Base-by-base conservation (phyloP, 495 filamentous ascomycete species). In the Trichoderma erinaceum region DNA sequence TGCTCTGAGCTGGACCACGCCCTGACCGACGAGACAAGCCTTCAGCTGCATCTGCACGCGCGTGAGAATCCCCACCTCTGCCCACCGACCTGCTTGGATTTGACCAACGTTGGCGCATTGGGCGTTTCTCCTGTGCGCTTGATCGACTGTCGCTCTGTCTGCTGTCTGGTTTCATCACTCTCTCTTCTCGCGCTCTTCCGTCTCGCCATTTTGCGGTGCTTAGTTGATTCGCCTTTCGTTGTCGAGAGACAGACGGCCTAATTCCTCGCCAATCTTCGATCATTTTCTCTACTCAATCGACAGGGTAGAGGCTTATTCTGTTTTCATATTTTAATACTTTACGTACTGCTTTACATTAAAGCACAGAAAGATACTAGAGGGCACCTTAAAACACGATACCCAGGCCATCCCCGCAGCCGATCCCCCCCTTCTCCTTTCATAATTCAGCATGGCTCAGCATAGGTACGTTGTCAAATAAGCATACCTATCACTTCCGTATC, bases 401-500 rank as follows among this genome's bases (percentile, higher is more conserved):
- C 56, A 61, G 16, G 25, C 23, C 16, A 29, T 61, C 56, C 25
- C 56, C 56, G 56, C 56, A 29, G 56, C 27, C 10, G 13, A 29
- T 32, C 32, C 10, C 21, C 7, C 21, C 18, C n/a, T 21, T 56
- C n/a, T 21, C 27, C 27, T 32, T 32, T 12, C n/a, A 29, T 32
- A 61, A 61, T 56, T 61, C 56, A 61, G 10, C 10, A 61, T 61
- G 56, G 56, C 56, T 61, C 56, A 61, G 56, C 56, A 61, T 25
- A 61, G 56, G 56, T 61, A 61, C 56, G 56, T 61, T 61, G 56
- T 61, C 56, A 61, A 10, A 4, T 61, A 29, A 27, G 56, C 56
- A 61, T 25, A 61, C 27, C 56, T 29, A 29, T 29, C 29, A 29
- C 10, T 61, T 61, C 44, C n/a, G 56, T 25, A 13, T 10, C 25